Percentiles rank a stretch among this genome's conserved stretches.
phyloP scores from a whole-genome alignment of 768 basidiomycete species.

The Boletus rex-veris region DNA sequence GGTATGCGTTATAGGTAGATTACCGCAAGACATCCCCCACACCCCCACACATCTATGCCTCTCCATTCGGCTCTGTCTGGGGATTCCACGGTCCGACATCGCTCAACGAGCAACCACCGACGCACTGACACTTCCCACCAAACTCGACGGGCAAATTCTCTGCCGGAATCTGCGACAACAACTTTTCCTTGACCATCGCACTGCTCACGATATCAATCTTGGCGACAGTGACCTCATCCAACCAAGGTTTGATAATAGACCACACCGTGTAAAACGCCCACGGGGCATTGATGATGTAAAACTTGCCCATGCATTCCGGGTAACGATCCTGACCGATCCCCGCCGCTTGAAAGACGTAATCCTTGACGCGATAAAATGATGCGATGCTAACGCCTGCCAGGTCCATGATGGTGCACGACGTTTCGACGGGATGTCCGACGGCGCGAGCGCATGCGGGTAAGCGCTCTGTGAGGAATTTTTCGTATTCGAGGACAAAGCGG shows the following conservation, averaged over 20 bases:
- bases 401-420: conserved; percentile 96
- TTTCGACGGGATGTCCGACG: conserved; percentile 87
- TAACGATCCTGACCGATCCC: conserved; percentile 87
- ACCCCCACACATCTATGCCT: conserved; percentile 17
- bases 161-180: conserved; percentile 76
- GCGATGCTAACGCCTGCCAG: conserved; percentile 65
- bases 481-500: conserved; percentile 90
- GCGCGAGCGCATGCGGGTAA: conserved; percentile 73
- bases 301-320: conserved; percentile 94
- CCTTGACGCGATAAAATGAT: conserved; percentile 89
- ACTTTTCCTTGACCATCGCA: conserved; percentile 60
- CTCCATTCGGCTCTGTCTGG: conserved; percentile 9
- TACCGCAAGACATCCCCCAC: conserved; percentile 10
- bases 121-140: conserved; percentile 78
- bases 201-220: conserved; percentile 91
- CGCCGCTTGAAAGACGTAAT: conserved; percentile 77
- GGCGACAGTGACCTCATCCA: conserved; percentile 90
- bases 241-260: conserved; percentile 85
- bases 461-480: conserved; percentile 77
- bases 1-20: conserved; percentile 30
- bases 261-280: conserved; percentile 90
- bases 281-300: conserved; percentile 98
- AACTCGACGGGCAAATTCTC: conserved; percentile 84
- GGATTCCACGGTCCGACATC: conserved; percentile 92
- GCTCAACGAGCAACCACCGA: conserved; percentile 78